A percentile compares a stretch with the other conserved stretches of the same genome.
These are phyloP conservation scores for Ustilago trichophora DNA, from an alignment of 1,284 basidiomycete species.

Conservation along the genomic window DNA sequence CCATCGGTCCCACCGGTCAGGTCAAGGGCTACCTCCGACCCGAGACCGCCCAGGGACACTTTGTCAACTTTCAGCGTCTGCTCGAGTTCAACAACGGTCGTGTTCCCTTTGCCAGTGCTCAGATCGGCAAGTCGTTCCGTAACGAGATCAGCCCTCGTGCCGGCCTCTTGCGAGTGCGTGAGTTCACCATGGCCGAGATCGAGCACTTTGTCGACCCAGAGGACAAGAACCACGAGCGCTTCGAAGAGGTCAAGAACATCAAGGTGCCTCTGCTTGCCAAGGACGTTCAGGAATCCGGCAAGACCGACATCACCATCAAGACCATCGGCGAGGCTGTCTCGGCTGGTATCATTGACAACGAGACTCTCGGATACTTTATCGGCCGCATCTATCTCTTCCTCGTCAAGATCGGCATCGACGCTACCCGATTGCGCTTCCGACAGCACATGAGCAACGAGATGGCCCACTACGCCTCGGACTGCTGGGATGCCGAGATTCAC, in stretches of 20 bases:
- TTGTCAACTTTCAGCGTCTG: conserved; percentile 96
- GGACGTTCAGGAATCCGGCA: conserved; percentile 81
- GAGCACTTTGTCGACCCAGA: conserved; percentile 97
- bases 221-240: conserved; percentile 87
- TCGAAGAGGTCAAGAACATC: conserved; percentile 81
- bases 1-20: conserved; percentile 96
- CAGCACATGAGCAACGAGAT: conserved; percentile 98
- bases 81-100: conserved; percentile 98
- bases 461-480: conserved; percentile 98
- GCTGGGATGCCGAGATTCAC: conserved; percentile 98
- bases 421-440: conserved; percentile 84
- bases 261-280: conserved; percentile 83
- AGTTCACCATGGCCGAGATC: conserved; percentile 99
- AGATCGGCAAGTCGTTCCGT: conserved; percentile 94
- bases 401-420: conserved; percentile 89
- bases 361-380: conserved; percentile 97
- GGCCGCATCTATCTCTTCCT: conserved; percentile 92
- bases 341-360: conserved; percentile 86
- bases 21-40: conserved; percentile 96
- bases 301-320: conserved; percentile 75
- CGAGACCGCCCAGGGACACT: conserved; percentile 98
- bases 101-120: conserved; percentile 94
- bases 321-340: conserved; percentile 88
- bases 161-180: conserved; percentile 93
- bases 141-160: conserved; percentile 98